phyloP scores from a whole-genome alignment of 768 basidiomycete genomes.

The Leccinellum rugosiceps region DNA sequence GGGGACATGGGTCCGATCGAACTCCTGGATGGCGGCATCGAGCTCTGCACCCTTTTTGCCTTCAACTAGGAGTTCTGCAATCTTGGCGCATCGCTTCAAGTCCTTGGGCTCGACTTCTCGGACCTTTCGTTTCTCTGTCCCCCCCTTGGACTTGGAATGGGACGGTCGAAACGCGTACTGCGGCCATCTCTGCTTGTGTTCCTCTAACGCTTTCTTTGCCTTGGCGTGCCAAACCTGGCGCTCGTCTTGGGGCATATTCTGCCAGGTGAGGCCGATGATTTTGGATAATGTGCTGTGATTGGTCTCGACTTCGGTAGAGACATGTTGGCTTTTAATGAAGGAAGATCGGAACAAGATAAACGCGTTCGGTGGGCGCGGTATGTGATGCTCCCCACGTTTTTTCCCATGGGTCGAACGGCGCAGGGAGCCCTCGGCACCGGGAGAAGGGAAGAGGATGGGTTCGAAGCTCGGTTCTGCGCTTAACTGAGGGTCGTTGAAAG shows the following conservation, averaged over 20 bases:
- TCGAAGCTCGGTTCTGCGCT: conserved; percentile 37
- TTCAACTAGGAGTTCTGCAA: conserved; percentile 60
- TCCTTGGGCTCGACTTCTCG: conserved; percentile 47
- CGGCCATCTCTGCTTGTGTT: conserved; percentile 69
- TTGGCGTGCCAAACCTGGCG: conserved; percentile 75
- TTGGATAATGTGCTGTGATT: conserved; percentile 82
- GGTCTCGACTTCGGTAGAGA: conserved; percentile 74
- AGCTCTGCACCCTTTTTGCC: conserved; percentile 66
- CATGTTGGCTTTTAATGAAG: conserved; percentile 76
- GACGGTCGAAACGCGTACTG: conserved; percentile 71
- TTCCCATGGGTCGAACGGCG: conserved; percentile 56
- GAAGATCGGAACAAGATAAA: conserved; percentile 86
- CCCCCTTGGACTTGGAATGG: conserved; percentile 36
- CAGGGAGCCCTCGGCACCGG: conserved; percentile 30
- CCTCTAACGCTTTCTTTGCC: conserved; percentile 68
- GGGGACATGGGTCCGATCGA: conserved; percentile 48
- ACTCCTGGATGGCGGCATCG: conserved; percentile 60
- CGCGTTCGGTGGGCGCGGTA: conserved; percentile 81
- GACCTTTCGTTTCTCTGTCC: conserved; percentile 32
- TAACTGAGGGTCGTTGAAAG: conserved; percentile 48
- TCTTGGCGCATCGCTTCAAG: conserved; percentile 60
- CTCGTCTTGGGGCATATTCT: conserved; percentile 71
- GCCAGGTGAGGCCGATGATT: conserved; percentile 83
- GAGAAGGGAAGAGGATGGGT: conserved; percentile 58
- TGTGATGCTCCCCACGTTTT: conserved; percentile 72